Evolutionary conservation across 495 filamentous ascomycete genomes (phyloP).

Genomic region (Lichenothelia convexa): DNA sequence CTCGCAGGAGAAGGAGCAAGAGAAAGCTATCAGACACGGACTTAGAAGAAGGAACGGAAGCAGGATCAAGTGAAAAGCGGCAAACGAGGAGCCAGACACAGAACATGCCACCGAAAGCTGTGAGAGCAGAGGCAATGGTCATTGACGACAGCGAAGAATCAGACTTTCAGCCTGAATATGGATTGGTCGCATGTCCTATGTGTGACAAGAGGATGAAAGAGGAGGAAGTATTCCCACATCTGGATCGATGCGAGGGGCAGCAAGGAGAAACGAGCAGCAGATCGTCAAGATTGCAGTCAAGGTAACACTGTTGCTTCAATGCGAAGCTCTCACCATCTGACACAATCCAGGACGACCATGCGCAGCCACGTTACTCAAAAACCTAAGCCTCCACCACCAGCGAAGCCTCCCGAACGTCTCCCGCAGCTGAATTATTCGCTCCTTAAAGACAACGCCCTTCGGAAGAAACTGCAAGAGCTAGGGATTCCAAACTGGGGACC

Average conservation of each 20-base stretch:
- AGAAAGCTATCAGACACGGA: slow-evolving; percentile 34
- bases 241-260: slow-evolving; percentile 42
- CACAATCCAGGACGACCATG: not conserved
- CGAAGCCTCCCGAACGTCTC: slow-evolving; percentile 37
- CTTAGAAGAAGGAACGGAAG: slow-evolving; percentile 21
- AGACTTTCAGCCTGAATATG: slow-evolving; percentile 37
- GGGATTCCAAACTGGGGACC: slow-evolving; percentile 60
- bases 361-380: too few species aligned
- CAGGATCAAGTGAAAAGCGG: slow-evolving; percentile 16
- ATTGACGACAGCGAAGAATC: slow-evolving; percentile 9
- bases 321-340: not conserved
- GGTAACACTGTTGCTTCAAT: not conserved
- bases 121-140: slow-evolving; percentile 13
- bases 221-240: slow-evolving; percentile 50
- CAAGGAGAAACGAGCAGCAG: not conserved
- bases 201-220: slow-evolving; percentile 63
- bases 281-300: not conserved
- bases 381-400: too few species aligned
- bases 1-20: slow-evolving; percentile 21
- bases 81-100: slow-evolving; percentile 15
- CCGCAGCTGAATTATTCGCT: slow-evolving; percentile 66
- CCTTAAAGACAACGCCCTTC: slow-evolving; percentile 54
- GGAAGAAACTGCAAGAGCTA: slow-evolving; percentile 62
- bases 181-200: slow-evolving; percentile 64
- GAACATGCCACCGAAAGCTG: slow-evolving; percentile 14